Base-by-base conservation (phyloP, 2,329 filamentous ascomycete species). In the Phaeomoniella chlamydospora region DNA sequence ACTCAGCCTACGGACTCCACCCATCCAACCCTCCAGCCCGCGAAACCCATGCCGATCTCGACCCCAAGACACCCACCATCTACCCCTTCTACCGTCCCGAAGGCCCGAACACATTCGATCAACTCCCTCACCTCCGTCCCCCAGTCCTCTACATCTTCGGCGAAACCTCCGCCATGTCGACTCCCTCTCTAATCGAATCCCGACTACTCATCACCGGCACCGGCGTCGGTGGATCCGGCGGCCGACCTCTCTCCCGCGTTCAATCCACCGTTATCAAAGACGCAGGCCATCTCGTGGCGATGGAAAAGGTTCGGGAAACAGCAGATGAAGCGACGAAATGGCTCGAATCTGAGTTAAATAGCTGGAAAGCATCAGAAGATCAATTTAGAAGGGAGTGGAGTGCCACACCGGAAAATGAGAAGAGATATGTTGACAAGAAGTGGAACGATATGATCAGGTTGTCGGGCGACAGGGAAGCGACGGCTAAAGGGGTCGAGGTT, bases 1-100 rank as follows among this genome's bases (percentile, higher is more conserved):
- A 61, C 41, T 77, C 80, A 4, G 82, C 83, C 2, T 80, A 74
- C 45, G 52, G 53, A 0, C 38, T 31, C 37, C 48, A 51, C 13
- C 48, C 47, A 19, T 44, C 48, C 6, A 48, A 50, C 18, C 52
- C 57, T 13, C 39, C 60, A n/a, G 60, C 60, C 42, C 52, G 53
- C 14, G 41, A 52, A n/a, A 62, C 58, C 16, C 61, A 55, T 47
- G 58, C 52, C 5, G 72, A 74, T 33, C 57, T 65, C 3, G 50
- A 59, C 37, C 47, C 52, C 11, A 16, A 47, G 15, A 43, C 49
- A 17, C 41, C 43, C 3, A 46, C 49, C 22, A 48, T 44, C 2
- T 55, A 49, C 39, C 58, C 59, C 2, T 66, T 65, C 45, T 65
- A 66, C 47, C 56, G 60, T 3, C 52, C 58, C 11, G 62, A 66